These are phyloP conservation scores for Melanogaster broomeanus DNA, from an alignment of 768 basidiomycete genomes.

Conservation along the genomic window DNA sequence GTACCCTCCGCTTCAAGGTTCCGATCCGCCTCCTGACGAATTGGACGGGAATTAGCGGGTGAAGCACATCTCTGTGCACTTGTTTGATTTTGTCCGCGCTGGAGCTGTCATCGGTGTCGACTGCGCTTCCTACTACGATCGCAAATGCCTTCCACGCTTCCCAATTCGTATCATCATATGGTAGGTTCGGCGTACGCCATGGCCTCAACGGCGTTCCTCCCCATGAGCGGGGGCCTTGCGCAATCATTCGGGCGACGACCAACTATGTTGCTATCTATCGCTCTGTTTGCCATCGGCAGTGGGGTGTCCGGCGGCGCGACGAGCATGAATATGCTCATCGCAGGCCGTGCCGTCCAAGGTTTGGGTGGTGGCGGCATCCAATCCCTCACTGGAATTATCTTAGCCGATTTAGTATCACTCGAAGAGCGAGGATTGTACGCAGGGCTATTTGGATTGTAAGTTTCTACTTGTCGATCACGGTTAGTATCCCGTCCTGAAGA, in stretches of 20 bases:
- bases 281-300: constrained; percentile 43
- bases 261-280: constrained; percentile 31
- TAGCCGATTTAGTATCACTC: constrained; percentile 49
- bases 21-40: constrained; percentile 29
- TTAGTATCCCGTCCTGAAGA: not conserved
- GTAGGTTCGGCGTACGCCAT: no score
- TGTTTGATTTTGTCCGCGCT: no score
- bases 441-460: constrained; percentile 39
- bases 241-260: constrained; percentile 43
- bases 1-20: not conserved
- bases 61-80: no score
- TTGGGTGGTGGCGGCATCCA: constrained; percentile 43
- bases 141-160: no score
- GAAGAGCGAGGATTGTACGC: constrained; percentile 42
- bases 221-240: constrained; percentile 39
- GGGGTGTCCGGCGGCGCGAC: constrained; percentile 43
- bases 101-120: no score
- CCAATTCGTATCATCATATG: no score
- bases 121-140: no score
- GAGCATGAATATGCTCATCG: constrained; percentile 44
- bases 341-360: constrained; percentile 42
- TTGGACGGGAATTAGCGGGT: constrained; percentile 33
- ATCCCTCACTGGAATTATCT: constrained; percentile 40
- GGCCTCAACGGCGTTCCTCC: constrained; percentile 42
- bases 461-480: not conserved